Percentiles rank a stretch among this genome's conserved stretches.
Conservation (phyloP, 2,329 filamentous ascomycete species). For the Venturia pyrina region DNA sequence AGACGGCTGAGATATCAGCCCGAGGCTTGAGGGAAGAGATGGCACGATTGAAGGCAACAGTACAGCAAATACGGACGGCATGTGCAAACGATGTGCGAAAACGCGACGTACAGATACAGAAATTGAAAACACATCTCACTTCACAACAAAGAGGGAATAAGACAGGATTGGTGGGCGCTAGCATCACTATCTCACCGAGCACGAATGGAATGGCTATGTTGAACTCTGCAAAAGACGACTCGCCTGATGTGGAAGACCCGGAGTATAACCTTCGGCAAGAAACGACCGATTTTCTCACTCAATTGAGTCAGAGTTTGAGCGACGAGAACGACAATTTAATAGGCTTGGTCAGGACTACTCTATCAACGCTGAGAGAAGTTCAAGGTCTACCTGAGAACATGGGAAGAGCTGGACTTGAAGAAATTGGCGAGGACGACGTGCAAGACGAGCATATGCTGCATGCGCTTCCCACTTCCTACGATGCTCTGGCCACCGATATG, state of each 20-base stretch:
- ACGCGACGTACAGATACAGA: conserved; percentile 79
- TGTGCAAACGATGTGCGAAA: conserved; percentile 88
- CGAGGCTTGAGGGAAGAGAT: conserved; percentile 78
- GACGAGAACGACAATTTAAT: conserved; percentile 86
- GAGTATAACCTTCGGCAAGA: conserved; percentile 69
- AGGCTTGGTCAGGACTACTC: conserved; percentile 58
- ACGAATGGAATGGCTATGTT: neutral
- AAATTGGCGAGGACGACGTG: conserved; percentile 24
- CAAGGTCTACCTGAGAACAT: conserved; percentile 41
- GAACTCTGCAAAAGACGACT: conserved; percentile 36
- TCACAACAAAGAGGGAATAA: conserved; percentile 47
- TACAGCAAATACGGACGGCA: conserved; percentile 73
- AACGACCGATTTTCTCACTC: conserved; percentile 83
- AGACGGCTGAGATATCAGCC: conserved; percentile 62
- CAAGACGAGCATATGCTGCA: conserved; percentile 26
- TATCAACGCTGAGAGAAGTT: conserved; percentile 58
- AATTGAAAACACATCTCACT: conserved; percentile 74
- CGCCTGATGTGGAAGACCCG: conserved; percentile 41
- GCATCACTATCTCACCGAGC: conserved; percentile 34
- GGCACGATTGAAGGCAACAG: conserved; percentile 63
- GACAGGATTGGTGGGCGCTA: conserved; percentile 35
- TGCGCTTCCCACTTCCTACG: conserved; percentile 50
- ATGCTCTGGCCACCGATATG: conserved; percentile 62
- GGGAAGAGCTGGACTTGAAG: conserved; percentile 19
- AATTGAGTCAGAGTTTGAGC: conserved; percentile 70